phyloP scores from a whole-genome alignment of 352 stramenopile species.

The Globisporangium emineosum region DNA sequence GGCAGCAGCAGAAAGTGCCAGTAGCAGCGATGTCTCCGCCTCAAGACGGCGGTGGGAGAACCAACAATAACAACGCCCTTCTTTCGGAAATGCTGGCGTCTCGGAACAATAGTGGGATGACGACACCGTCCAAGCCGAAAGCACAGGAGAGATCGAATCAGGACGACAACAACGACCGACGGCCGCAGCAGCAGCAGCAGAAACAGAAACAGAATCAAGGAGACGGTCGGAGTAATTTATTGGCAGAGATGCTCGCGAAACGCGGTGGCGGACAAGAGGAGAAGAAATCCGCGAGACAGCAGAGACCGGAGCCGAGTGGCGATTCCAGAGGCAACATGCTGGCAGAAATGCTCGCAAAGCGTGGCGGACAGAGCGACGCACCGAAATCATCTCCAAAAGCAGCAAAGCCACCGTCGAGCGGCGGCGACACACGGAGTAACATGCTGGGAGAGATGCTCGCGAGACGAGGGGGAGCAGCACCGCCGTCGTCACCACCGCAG shows the following conservation, averaged over 20 bases:
- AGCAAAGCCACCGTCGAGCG: constrained; percentile 5
- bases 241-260: constrained; percentile 21
- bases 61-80: constrained; percentile 20
- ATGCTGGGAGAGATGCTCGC: constrained; percentile 38
- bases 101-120: background rate
- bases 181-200: constrained; percentile 1
- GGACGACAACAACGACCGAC: constrained; percentile 22
- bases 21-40: background rate
- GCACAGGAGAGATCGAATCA: constrained; percentile 13
- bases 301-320: background rate
- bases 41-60: background rate
- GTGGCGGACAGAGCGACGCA: constrained; percentile 21
- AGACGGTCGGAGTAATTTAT: constrained; percentile 6
- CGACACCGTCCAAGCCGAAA: background rate
- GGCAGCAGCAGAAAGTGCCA: constrained; percentile 12
- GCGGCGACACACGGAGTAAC: constrained; percentile 22
- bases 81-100: constrained; percentile 20
- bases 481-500: background rate
- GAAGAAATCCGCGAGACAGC: background rate
- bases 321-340: constrained; percentile 12
- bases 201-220: constrained; percentile 7
- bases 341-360: constrained; percentile 31
- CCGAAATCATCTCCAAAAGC: constrained; percentile 13
- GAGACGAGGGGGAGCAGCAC: constrained; percentile 14
- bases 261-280: background rate